A percentile compares a stretch with the other conserved stretches of the same genome.
phyloP scores from a whole-genome alignment of 2,329 filamentous ascomycete genomes.

The Stagonosporopsis tanaceti region DNA sequence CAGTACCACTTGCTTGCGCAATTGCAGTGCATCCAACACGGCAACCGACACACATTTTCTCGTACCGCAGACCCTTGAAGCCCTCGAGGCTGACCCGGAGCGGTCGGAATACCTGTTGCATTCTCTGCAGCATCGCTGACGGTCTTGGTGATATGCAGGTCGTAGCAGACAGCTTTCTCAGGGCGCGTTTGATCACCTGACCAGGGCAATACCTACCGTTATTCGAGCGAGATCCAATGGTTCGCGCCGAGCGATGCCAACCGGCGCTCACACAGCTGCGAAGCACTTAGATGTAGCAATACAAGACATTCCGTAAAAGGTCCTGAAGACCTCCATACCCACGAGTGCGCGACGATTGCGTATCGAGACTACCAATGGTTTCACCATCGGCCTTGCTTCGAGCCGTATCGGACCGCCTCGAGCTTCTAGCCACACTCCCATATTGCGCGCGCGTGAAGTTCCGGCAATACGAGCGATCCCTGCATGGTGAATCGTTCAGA shows the following conservation, averaged over 20 bases:
- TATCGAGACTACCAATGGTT: slow-evolving; percentile 20
- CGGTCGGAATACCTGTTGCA: not conserved
- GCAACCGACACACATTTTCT: too few species aligned
- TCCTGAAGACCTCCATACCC: slow-evolving; percentile 6
- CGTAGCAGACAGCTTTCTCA: slow-evolving; percentile 14
- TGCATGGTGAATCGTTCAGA: not conserved
- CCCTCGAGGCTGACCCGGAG: not conserved
- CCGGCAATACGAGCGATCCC: not conserved
- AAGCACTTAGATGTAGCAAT: slow-evolving; percentile 39
- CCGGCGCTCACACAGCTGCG: slow-evolving; percentile 36
- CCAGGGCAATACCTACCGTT: slow-evolving; percentile 10
- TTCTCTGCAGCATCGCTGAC: slow-evolving; percentile 32
- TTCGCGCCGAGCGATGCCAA: slow-evolving; percentile 23
- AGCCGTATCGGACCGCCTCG: slow-evolving; percentile 17
- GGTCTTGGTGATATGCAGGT: slow-evolving; percentile 18
- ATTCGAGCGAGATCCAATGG: slow-evolving; percentile 23
- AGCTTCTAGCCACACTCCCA: slow-evolving; percentile 19
- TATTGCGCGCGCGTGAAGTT: slow-evolving; percentile 21
- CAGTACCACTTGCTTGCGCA: not conserved
- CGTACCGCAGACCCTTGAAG: not conserved
- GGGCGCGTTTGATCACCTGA: not conserved
- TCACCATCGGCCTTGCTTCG: slow-evolving; percentile 19
- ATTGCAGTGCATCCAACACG: not conserved
- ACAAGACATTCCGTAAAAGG: slow-evolving; percentile 29
- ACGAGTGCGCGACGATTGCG: slow-evolving; percentile 26